Evolutionary conservation across 2,329 filamentous ascomycete species (phyloP), one percentile per base, ranked within the genome.

Genomic region (Aschersonia sp.): DNA sequence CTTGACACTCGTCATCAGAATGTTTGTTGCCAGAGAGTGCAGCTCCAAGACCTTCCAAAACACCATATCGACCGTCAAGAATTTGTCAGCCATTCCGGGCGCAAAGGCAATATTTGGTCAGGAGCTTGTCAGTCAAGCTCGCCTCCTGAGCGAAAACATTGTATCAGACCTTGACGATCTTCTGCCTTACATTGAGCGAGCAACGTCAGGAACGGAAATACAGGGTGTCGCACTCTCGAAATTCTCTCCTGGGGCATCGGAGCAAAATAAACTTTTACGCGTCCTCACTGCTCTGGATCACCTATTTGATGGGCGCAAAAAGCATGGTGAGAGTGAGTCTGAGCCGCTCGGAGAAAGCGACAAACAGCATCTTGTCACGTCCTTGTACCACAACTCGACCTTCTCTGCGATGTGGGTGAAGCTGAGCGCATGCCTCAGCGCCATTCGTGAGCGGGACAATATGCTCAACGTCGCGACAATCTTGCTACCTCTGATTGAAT

Each of bases 391-490:
- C 64, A 94, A 90, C 59, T 73, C 84, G 11, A 94, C 86, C 0
- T 97, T 98, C 62, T 84, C 84, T 35, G 82, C 83, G 39, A 80
- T 98, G 62, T 98, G 92, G 92, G 80, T 82, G 53, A 94, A 89
- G 65, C 72, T 98, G 44, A 95, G 92, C 62, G 81, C 84, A 39
- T 97, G 90, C 61, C 73, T 98, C 47, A 81, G 78, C 49, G 84
- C 87, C 7, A 95, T 98, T 55, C 84, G 87, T 46, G 79, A 94
- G 63, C 85, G 89, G 49, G 89, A 94, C 61, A 94, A 87, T 61
- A 92, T 97, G 82, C 79, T 97, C 59, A 95, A 94, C 58, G 89
- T 98, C 48, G 94, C 92, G 32, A 97, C 90, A 1, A 97, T 97
- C 53, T 74, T 98, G 30, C 72, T 97, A 37, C 92, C 92, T 32